Percentiles rank a stretch among this genome's conserved stretches.
Conservation (phyloP, 1,284 basidiomycete genomes). For the Ustilago shanxiensis region DNA sequence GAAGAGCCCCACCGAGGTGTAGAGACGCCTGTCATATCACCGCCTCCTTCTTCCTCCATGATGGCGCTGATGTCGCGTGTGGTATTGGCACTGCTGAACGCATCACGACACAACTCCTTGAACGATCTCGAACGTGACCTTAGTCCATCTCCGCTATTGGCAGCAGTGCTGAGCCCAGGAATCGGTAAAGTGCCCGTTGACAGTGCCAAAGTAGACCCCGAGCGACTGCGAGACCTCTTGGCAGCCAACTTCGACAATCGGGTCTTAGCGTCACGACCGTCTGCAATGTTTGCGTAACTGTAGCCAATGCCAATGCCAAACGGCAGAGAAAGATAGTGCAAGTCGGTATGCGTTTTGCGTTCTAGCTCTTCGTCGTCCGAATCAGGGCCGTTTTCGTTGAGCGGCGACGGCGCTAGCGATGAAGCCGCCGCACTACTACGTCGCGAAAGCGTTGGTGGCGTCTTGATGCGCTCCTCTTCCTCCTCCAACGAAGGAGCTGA, state of each 20-base stretch:
- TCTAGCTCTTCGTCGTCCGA: conserved; percentile 36
- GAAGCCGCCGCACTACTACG: conserved; percentile 42
- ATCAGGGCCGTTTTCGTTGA: conserved; percentile 23
- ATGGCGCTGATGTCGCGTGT: conserved; percentile 26
- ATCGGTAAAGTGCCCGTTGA: conserved; percentile 40
- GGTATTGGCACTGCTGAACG: conserved; percentile 17
- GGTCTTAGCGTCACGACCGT: conserved; percentile 26
- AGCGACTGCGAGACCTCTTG: conserved; percentile 14
- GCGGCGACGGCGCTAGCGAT: conserved; percentile 17
- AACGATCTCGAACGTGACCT: conserved; percentile 42
- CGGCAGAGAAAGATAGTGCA: conserved; percentile 46
- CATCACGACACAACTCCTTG: conserved; percentile 45
- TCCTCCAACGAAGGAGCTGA: conserved; percentile 37
- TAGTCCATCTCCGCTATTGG: conserved; percentile 26
- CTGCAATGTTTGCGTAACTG: conserved; percentile 42
- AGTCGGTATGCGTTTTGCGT: conserved; percentile 26
- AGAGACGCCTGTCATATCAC: conserved; percentile 30
- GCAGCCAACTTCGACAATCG: conserved; percentile 27
- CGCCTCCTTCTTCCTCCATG: conserved; percentile 32
- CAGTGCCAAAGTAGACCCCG: conserved; percentile 19
- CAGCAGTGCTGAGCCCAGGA: conserved; percentile 16
- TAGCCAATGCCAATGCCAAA: conserved; percentile 53
- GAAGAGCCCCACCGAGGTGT: conserved; percentile 31
- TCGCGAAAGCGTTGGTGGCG: conserved; percentile 40
- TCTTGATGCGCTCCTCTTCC: conserved; percentile 50